These are phyloP conservation scores for Senna tora DNA, from an alignment of 306 rosid genomes.

Conservation along the genomic window DNA sequence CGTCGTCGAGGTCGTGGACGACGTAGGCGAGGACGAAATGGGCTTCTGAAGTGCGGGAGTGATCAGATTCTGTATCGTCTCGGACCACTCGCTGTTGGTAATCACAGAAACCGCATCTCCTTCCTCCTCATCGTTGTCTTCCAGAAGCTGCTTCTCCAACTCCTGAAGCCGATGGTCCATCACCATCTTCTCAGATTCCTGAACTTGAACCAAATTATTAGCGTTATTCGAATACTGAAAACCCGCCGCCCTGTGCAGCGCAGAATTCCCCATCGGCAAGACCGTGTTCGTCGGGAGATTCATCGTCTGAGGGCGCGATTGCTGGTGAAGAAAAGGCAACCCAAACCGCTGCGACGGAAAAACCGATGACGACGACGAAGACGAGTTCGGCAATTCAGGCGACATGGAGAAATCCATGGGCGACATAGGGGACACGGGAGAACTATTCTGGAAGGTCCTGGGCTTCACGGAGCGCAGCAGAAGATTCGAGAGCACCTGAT, in stretches of 20 bases:
- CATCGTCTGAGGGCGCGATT: constrained; percentile 57
- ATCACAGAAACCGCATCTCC: constrained; percentile 67
- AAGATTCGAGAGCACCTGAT: constrained; percentile 42
- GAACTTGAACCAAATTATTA: constrained; percentile 37
- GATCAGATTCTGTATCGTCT: constrained; percentile 76
- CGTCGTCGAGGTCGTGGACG: constrained; percentile 59
- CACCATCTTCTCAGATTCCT: constrained; percentile 57
- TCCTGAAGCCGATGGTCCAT: constrained; percentile 67
- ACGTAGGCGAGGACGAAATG: constrained; percentile 69
- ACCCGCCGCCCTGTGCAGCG: neutral
- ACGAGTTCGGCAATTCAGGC: constrained; percentile 24
- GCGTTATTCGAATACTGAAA: neutral
- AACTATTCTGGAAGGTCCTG: constrained; percentile 47
- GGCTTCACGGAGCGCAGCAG: constrained; percentile 72
- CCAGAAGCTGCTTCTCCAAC: constrained; percentile 81
- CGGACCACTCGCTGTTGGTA: constrained; percentile 77
- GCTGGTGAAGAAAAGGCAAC: constrained; percentile 49
- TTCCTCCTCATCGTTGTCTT: constrained; percentile 71
- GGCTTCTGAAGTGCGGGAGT: constrained; percentile 53
- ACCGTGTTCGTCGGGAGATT: constrained; percentile 17
- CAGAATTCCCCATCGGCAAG: constrained; percentile 16
- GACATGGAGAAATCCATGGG: constrained; percentile 63
- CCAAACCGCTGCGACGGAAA: constrained; percentile 49
- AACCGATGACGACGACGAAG: constrained; percentile 8
- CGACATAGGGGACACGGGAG: constrained; percentile 58